Base-by-base conservation (phyloP, 768 basidiomycete species). In the Trametes cingulata region DNA sequence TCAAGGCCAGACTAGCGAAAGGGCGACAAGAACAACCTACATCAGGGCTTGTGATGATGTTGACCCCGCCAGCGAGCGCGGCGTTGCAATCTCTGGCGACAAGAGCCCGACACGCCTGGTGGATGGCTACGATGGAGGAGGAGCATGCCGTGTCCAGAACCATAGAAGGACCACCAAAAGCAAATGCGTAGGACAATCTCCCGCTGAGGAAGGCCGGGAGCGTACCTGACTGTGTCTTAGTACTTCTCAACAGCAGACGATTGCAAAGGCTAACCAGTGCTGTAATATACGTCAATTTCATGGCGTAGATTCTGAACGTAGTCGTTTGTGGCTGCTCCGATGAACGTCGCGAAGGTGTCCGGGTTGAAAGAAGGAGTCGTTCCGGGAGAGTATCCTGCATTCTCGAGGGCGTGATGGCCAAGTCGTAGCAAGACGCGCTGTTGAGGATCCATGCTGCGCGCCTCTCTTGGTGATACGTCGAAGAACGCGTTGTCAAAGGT, bases 61-160 rank as follows among this genome's bases (percentile, higher is more conserved):
- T 90, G 27, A 90, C 85, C n/a, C 89, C 88, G 22, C 87, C 89
- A 17, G 86, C 90, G 27, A 91, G 72, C 0, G 87, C 87, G 24
- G 86, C 79, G 63, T 80, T 75, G 67, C 89, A 91, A 68, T 91
- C 90, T 17, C 78, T 72, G 56, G 80, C 80, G 71, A 80, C 76
- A 29, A 91, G 72, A 0, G 88, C 85, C 45, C 88, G 84, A 48
- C 80, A 84, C 0, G 85, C 90, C 62, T 86, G 86, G 71, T 91
- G 82, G 25, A 91, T 74, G 9, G 88, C 87, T 14, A 86, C 82
- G 33, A 79, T 73, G 5, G 87, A 87, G 4, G 88, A 87, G 8
- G 88, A 91, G 69, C 90, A 91, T 0, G 88, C 87, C 0, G 89
- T 91, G 61, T 91, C 87, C 36, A 88, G 72, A 0, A 87, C 86